Conservation (phyloP, 495 filamentous ascomycete species). For the Talaromyces borbonicus region DNA sequence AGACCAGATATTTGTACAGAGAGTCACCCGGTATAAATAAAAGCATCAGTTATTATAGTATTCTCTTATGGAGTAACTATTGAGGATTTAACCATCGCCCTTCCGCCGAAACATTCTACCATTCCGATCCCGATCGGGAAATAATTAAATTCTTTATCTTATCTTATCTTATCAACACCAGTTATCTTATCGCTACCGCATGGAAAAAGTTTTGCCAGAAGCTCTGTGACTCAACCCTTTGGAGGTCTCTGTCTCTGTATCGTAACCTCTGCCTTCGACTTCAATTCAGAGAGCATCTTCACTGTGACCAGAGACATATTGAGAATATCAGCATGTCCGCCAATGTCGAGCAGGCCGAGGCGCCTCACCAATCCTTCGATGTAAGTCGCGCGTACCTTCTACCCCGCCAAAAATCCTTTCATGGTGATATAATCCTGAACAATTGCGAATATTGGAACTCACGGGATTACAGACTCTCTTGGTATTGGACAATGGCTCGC, state of each 20-base stretch:
- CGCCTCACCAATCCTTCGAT: not conserved
- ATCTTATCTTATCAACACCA: not conserved
- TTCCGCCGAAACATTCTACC: not conserved
- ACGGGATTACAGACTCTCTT: not conserved
- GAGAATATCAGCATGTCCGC: not conserved
- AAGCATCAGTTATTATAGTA: too few relatives aligned
- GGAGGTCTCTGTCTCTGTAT: too few relatives aligned
- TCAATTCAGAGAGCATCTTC: too few relatives aligned
- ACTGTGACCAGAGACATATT: not conserved
- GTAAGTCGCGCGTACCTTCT: not conserved
- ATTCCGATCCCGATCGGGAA: not conserved
- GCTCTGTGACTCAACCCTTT: not conserved
- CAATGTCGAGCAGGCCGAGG: not conserved
- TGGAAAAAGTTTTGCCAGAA: not conserved
- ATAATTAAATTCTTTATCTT: not conserved
- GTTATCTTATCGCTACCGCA: not conserved
- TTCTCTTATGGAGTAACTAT: not conserved
- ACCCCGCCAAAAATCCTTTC: too few relatives aligned
- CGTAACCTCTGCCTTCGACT: too few relatives aligned
- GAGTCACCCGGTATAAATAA: too few relatives aligned
- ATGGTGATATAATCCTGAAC: too few relatives aligned
- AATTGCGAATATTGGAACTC: too few relatives aligned
- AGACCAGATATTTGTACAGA: too few relatives aligned
- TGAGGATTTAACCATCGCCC: not conserved
- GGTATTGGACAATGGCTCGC: conserved; percentile 23